These are phyloP conservation scores for Camelina laxa DNA, from an alignment of 345 rosid genomes.

Conservation along the genomic window DNA sequence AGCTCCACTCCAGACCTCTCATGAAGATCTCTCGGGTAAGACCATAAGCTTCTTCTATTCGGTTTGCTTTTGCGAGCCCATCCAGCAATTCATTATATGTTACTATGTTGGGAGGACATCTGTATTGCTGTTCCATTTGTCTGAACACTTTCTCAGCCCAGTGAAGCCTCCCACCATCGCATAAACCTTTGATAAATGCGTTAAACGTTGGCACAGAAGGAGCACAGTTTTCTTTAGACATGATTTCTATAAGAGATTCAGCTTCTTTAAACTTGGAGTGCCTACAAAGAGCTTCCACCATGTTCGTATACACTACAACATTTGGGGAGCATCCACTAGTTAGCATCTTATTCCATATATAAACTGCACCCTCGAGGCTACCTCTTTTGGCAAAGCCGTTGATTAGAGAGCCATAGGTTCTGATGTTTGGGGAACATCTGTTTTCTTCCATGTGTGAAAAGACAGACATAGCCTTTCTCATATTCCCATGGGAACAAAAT, in stretches of 20 bases:
- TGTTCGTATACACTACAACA: conserved; percentile 79
- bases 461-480: conserved; percentile 59
- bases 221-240: conserved; percentile 61
- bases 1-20: conserved; percentile 53
- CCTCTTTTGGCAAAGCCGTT: conserved; percentile 77
- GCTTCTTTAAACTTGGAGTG: conserved; percentile 69
- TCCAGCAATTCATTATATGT: conserved; percentile 76
- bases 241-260: conserved; percentile 62
- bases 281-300: conserved; percentile 77
- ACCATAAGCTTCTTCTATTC: conserved; percentile 52
- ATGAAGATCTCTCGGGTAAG: conserved; percentile 57
- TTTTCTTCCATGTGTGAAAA: conserved; percentile 62
- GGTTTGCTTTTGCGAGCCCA: conserved; percentile 58
- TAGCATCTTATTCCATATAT: conserved; percentile 87
- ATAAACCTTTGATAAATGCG: conserved; percentile 70
- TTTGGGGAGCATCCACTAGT: conserved; percentile 67
- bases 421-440: conserved; percentile 55
- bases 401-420: conserved; percentile 71
- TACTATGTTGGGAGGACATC: conserved; percentile 60
- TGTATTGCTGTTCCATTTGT: conserved; percentile 55
- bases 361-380: conserved; percentile 62
- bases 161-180: conserved; percentile 62
- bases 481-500: conserved; percentile 60
- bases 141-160: conserved; percentile 60
- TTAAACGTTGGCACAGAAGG: conserved; percentile 74